Conservation (phyloP, 1,284 basidiomycete species). For the Austroboletus niveus region DNA sequence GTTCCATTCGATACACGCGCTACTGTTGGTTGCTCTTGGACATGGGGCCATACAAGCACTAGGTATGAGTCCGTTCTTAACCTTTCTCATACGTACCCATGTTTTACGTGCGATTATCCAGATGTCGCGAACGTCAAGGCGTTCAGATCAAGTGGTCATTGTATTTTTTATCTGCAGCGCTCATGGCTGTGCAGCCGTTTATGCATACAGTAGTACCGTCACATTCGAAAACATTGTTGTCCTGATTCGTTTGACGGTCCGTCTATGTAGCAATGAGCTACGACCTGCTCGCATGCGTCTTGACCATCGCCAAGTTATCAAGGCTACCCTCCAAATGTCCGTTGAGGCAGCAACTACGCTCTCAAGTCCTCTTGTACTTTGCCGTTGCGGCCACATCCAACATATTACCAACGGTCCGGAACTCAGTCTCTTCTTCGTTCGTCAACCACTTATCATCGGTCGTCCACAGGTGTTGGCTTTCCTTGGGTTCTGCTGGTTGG, state of each 20-base stretch:
- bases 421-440: too few relatives aligned
- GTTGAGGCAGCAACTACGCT: slow-evolving; percentile 12
- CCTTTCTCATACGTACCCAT: too few relatives aligned
- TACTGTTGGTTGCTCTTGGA: slow-evolving; percentile 17
- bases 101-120: not conserved
- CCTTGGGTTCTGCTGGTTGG: slow-evolving; percentile 5
- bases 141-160: slow-evolving; percentile 1
- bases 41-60: slow-evolving; percentile 11
- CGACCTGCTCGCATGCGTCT: slow-evolving; percentile 19
- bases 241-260: not conserved
- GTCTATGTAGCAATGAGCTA: slow-evolving; percentile 12
- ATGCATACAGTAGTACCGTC: slow-evolving; percentile 20
- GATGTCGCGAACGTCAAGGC: slow-evolving; percentile 5
- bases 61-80: slow-evolving; percentile 7
- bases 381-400: too few relatives aligned
- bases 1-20: slow-evolving; percentile 8
- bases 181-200: not conserved
- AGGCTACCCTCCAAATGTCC: slow-evolving; percentile 9
- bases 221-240: not conserved
- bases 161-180: too few relatives aligned
- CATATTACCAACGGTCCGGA: too few relatives aligned
- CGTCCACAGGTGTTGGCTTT: slow-evolving; percentile 10
- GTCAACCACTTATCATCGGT: too few relatives aligned
- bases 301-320: slow-evolving; percentile 16
- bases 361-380: slow-evolving; percentile 9